phyloP scores from a whole-genome alignment of 148 eudicot species.

The Pouteria glomerata region DNA sequence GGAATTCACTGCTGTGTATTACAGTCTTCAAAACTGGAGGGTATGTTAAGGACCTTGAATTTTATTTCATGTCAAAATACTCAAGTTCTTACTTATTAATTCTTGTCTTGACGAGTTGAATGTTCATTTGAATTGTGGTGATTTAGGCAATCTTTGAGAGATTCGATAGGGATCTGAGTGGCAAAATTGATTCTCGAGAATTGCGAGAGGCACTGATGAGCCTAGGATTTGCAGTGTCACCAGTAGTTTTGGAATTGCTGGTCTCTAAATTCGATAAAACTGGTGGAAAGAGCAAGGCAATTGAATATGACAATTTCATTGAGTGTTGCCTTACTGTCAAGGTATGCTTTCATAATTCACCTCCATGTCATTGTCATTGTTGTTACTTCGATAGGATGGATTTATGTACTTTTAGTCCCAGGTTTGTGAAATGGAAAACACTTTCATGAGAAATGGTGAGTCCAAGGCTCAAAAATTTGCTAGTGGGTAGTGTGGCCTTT shows the following conservation, averaged over 20 bases:
- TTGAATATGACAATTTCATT: constrained; percentile 95
- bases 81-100: not conserved
- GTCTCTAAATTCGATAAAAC: constrained; percentile 81
- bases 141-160: constrained; percentile 74
- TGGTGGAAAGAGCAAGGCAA: constrained; percentile 73
- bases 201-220: constrained; percentile 81
- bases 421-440: not conserved
- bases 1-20: constrained; percentile 70
- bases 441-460: not conserved
- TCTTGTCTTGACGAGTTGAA: not conserved
- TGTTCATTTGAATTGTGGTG: not conserved
- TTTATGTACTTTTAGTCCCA: not conserved
- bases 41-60: constrained; percentile 25
- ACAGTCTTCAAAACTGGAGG: constrained; percentile 91
- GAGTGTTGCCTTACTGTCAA: constrained; percentile 99
- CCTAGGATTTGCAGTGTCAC: constrained; percentile 80
- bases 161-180: constrained; percentile 84
- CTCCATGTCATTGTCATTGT: not conserved
- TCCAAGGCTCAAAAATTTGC: not conserved
- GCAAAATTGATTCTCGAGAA: constrained; percentile 72
- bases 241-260: constrained; percentile 68
- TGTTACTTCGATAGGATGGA: not conserved
- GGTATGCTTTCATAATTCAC: constrained; percentile 27
- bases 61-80: not conserved
- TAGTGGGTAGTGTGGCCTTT: not conserved